These are phyloP conservation scores for Herpetomonas muscarum DNA, from an alignment of 208 protist genomes.

Conservation along the genomic window DNA sequence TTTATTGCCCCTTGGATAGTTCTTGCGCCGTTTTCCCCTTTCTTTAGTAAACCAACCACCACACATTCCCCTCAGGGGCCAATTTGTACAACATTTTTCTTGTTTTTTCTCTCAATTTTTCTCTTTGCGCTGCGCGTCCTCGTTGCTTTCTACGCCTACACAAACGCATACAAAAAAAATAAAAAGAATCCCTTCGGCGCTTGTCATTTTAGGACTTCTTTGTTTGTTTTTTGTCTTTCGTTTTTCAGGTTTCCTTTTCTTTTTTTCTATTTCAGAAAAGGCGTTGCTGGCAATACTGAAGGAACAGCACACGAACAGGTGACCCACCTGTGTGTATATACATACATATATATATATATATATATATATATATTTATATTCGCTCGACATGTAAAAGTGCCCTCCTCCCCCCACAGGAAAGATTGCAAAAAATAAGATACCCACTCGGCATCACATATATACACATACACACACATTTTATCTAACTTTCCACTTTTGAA, in stretches of 20 bases:
- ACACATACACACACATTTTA: too few relatives aligned
- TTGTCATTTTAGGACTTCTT: constrained; percentile 2
- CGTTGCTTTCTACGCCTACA: constrained; percentile 2
- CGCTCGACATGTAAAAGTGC: too few relatives aligned
- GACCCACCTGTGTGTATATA: not conserved
- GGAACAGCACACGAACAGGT: not conserved
- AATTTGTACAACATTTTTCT: not conserved
- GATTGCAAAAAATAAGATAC: too few relatives aligned
- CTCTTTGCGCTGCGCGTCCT: not conserved
- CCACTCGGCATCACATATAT: too few relatives aligned
- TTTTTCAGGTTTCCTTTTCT: constrained; percentile 5
- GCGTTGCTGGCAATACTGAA: not conserved
- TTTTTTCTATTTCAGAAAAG: not conserved
- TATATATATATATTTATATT: too few relatives aligned
- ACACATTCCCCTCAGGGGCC: not conserved
- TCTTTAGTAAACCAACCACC: not conserved
- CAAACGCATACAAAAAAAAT: constrained; percentile 12
- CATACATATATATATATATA: not conserved
- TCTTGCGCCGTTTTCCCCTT: too few relatives aligned
- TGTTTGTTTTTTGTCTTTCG: constrained; percentile 16
- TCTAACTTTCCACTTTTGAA: too few relatives aligned
- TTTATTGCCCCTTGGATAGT: too few relatives aligned
- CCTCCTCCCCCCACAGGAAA: too few relatives aligned
- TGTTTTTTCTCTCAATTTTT: not conserved
- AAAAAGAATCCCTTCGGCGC: constrained; percentile 3